Conservation (phyloP, 2,329 filamentous ascomycete genomes). For the Paraphaeosphaeria minitans region DNA sequence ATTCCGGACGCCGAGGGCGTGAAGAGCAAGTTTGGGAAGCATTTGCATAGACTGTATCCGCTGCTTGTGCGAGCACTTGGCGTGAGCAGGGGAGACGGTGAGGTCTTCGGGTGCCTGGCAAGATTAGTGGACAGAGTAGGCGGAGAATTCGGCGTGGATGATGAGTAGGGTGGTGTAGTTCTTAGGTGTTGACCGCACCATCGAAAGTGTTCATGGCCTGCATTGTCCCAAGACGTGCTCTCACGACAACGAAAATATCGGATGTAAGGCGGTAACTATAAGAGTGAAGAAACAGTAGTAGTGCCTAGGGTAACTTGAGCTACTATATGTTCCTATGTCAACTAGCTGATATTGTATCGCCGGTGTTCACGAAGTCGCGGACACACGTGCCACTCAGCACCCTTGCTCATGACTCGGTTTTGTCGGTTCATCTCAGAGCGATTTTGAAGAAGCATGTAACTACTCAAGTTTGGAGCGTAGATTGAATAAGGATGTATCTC, state of each 20-base stretch:
- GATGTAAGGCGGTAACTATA: no score
- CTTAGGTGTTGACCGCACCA: background rate
- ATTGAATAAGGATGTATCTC: background rate
- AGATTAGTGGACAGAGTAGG: constrained; percentile 50
- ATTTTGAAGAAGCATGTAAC: background rate
- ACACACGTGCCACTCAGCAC: no score
- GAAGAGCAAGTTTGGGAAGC: constrained; percentile 60
- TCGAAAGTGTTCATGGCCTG: no score
- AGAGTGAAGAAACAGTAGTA: no score
- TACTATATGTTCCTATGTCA: no score
- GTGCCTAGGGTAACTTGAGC: no score
- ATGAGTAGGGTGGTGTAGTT: constrained; percentile 19
- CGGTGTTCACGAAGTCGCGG: no score
- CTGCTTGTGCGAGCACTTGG: constrained; percentile 69
- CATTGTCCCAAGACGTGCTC: no score
- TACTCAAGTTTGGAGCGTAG: background rate
- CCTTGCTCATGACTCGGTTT: no score
- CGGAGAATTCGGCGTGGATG: constrained; percentile 41
- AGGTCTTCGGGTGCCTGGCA: constrained; percentile 56
- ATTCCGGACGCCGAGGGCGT: constrained; percentile 59
- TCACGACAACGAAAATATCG: no score
- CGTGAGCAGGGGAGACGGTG: constrained; percentile 66
- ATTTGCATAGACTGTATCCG: constrained; percentile 81
- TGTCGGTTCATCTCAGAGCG: no score
- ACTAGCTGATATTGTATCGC: no score